Conservation (phyloP, 768 basidiomycete species). For the Galerina marginata region DNA sequence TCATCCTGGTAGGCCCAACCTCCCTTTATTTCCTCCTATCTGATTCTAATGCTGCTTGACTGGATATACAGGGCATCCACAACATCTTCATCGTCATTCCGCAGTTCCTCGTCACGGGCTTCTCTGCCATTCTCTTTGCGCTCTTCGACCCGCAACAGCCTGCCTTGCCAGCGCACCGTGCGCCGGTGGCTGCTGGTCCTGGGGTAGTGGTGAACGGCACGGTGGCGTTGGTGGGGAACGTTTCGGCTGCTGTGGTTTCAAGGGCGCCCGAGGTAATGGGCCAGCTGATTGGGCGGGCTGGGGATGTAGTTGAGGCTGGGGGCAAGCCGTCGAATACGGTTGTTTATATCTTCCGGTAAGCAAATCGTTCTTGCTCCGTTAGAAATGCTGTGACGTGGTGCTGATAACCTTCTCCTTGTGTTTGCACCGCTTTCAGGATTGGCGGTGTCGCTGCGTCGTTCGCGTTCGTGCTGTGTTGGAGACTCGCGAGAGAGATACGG, state of each 20-base stretch:
- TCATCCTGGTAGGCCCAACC: slow-evolving; percentile 69
- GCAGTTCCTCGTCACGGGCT: slow-evolving; percentile 89
- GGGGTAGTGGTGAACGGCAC: slow-evolving; percentile 25
- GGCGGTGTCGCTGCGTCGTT: slow-evolving; percentile 34
- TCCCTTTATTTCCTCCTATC: background rate
- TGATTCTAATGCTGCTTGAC: background rate
- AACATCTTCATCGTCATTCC: slow-evolving; percentile 94
- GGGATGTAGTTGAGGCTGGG: slow-evolving; percentile 12
- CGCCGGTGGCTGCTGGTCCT: slow-evolving; percentile 26
- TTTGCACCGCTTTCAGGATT: slow-evolving; percentile 16
- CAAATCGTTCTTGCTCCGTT: slow-evolving; percentile 5
- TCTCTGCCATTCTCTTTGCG: slow-evolving; percentile 87
- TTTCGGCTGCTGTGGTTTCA: slow-evolving; percentile 17
- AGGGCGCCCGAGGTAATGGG: slow-evolving; percentile 7
- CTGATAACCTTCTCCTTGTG: background rate
- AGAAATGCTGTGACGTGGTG: background rate
- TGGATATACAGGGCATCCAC: slow-evolving; percentile 77
- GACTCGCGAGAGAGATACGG: slow-evolving; percentile 31
- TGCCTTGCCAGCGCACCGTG: slow-evolving; percentile 42
- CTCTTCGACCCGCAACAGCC: slow-evolving; percentile 73
- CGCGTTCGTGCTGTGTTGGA: slow-evolving; percentile 35
- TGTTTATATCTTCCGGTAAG: slow-evolving; percentile 80
- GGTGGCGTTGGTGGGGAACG: slow-evolving; percentile 10
- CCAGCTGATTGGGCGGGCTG: slow-evolving; percentile 9
- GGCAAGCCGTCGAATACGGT: slow-evolving; percentile 65